Evolutionary conservation across 2,329 filamentous ascomycete species (phyloP).

Genomic region (Coniochaeta hoffmannii): DNA sequence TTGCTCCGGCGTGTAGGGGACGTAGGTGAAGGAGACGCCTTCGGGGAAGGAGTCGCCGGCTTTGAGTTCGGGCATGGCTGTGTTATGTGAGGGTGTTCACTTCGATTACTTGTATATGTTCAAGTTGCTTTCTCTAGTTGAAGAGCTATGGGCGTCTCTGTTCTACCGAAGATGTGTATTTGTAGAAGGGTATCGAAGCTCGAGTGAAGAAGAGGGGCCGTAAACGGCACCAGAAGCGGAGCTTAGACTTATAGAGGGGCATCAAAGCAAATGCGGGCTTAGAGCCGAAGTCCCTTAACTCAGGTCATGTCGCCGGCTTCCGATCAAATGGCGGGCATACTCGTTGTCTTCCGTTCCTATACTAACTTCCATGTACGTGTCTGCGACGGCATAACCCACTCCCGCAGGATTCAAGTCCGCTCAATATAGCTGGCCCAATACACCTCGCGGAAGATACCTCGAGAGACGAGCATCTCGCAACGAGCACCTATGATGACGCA

Average conservation of each 20-base stretch:
- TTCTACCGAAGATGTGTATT: no score
- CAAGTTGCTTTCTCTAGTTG: not conserved
- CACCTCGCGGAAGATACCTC: not conserved
- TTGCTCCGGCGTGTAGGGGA: constrained; percentile 65
- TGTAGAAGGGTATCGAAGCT: not conserved
- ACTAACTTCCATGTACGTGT: not conserved
- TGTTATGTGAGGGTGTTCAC: not conserved
- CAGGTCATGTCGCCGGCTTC: not conserved
- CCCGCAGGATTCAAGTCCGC: not conserved
- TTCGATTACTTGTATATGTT: no score
- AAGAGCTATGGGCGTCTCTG: not conserved
- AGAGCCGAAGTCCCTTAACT: not conserved
- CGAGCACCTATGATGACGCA: not conserved
- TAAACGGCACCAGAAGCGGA: not conserved
- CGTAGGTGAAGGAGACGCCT: constrained; percentile 75
- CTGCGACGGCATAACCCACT: not conserved
- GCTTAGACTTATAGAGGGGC: not conserved
- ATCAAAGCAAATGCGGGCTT: not conserved
- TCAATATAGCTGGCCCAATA: not conserved
- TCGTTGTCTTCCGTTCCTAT: not conserved
- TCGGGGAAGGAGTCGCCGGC: constrained; percentile 78
- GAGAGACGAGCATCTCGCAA: not conserved
- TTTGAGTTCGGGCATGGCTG: constrained; percentile 48
- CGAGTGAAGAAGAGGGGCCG: not conserved
- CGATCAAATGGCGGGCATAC: not conserved